phyloP scores from a whole-genome alignment of 257 asterid species.

The Rhazya stricta region DNA sequence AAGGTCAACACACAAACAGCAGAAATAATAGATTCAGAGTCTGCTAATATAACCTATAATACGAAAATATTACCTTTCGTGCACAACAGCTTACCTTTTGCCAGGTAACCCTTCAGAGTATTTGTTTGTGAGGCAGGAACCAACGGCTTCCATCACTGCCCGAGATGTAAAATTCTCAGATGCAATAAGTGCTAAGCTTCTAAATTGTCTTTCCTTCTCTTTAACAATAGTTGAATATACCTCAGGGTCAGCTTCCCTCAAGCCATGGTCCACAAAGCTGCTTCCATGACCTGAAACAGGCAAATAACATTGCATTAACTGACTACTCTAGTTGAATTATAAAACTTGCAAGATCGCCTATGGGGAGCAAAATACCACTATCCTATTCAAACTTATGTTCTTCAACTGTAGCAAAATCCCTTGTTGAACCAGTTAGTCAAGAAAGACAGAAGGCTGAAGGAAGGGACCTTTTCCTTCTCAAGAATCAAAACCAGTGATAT shows the following conservation, averaged over 20 bases:
- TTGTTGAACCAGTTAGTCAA: background rate
- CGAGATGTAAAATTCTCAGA: conserved; percentile 95
- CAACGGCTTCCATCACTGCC: conserved; percentile 99
- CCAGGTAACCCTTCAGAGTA: conserved; percentile 97
- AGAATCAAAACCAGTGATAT: background rate
- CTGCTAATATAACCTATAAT: background rate
- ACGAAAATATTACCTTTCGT: background rate
- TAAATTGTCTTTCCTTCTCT: conserved; percentile 86
- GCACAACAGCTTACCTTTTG: conserved; percentile 49
- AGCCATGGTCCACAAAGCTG: conserved; percentile 51
- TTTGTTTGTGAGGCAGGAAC: conserved; percentile 95
- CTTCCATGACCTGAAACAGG: conserved; percentile 43
- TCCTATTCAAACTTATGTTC: background rate
- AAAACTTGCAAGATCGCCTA: background rate
- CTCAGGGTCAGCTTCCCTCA: conserved; percentile 76
- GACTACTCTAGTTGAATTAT: too few species aligned
- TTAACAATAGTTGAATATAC: conserved; percentile 59
- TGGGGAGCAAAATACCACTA: background rate
- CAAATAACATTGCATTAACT: background rate
- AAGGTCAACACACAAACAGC: background rate
- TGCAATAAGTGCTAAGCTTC: conserved; percentile 90
- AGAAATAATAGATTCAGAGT: background rate
- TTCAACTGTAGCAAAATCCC: background rate
- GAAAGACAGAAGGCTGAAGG: background rate
- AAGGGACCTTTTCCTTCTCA: background rate